Percentiles rank a stretch among this genome's conserved stretches.
phyloP scores from a whole-genome alignment of 306 rosid genomes.

The Abrus precatorius region DNA sequence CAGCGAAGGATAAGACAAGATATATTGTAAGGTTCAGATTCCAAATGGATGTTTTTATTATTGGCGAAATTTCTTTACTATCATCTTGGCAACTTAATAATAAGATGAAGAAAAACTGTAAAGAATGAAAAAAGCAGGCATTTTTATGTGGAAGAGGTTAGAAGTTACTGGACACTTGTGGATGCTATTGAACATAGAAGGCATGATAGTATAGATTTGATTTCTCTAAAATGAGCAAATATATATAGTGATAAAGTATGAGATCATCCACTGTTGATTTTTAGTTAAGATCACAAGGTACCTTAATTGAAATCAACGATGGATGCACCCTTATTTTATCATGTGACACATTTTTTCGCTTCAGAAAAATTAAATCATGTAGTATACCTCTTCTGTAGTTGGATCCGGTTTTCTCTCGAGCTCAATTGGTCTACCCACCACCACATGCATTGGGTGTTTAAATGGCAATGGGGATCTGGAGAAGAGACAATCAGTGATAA shows the following conservation, averaged over 20 bases:
- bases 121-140: not conserved
- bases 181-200: slow-evolving; percentile 12
- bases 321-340: too few species aligned
- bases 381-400: slow-evolving; percentile 63
- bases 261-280: too few species aligned
- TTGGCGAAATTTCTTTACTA: not conserved
- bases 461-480: slow-evolving; percentile 87
- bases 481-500: slow-evolving; percentile 15
- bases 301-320: too few species aligned
- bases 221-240: too few species aligned
- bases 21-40: not conserved
- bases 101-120: not conserved
- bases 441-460: slow-evolving; percentile 84
- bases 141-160: not conserved
- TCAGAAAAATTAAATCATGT: too few species aligned
- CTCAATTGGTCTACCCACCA: slow-evolving; percentile 91
- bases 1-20: not conserved
- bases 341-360: too few species aligned
- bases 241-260: too few species aligned
- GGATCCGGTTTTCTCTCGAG: slow-evolving; percentile 78
- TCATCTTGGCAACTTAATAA: not conserved
- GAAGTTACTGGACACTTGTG: not conserved
- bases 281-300: too few species aligned
- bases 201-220: too few species aligned
- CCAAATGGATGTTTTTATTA: not conserved